Conservation (phyloP, 2,329 filamentous ascomycete species). For the Teratosphaeria destructans region DNA sequence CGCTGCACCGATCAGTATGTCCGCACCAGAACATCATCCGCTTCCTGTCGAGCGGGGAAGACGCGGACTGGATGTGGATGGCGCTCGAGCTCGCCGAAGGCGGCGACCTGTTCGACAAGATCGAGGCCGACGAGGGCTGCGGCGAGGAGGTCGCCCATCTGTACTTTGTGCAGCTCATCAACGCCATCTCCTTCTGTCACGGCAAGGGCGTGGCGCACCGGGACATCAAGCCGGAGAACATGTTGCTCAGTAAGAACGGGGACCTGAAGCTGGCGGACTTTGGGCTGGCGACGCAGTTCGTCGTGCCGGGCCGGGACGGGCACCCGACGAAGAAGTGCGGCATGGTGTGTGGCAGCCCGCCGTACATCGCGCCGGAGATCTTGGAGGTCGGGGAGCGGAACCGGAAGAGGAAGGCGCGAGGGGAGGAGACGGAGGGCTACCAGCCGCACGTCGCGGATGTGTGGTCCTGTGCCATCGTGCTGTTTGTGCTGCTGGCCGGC, state of each 20-base stretch:
- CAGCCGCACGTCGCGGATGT: slow-evolving; percentile 76
- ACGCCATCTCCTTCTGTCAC: slow-evolving; percentile 89
- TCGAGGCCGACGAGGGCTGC: slow-evolving; percentile 94
- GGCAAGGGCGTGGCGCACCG: slow-evolving; percentile 90
- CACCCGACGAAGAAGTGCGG: slow-evolving; percentile 63
- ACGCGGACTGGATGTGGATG: slow-evolving; percentile 86
- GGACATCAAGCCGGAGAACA: slow-evolving; percentile 71
- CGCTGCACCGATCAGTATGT: slow-evolving; percentile 69
- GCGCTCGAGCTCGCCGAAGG: slow-evolving; percentile 96
- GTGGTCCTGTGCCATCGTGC: slow-evolving; percentile 96
- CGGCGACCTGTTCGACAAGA: slow-evolving; percentile 97
- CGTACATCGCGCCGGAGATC: slow-evolving; percentile 95
- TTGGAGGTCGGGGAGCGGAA: slow-evolving; percentile 40
- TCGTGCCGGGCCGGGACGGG: slow-evolving; percentile 52
- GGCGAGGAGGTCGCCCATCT: slow-evolving; percentile 88
- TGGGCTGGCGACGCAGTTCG: slow-evolving; percentile 86
- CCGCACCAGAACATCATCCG: slow-evolving; percentile 89
- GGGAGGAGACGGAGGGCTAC: slow-evolving; percentile 48
- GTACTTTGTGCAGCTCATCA: slow-evolving; percentile 87
- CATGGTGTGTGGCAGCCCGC: slow-evolving; percentile 89
- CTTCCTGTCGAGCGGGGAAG: slow-evolving; percentile 81
- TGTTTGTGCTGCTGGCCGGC: slow-evolving; percentile 88
- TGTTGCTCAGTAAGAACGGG: slow-evolving; percentile 73
- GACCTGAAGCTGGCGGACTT: slow-evolving; percentile 94
- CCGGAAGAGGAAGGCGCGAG: slow-evolving; percentile 33